phyloP scores from a whole-genome alignment of 768 basidiomycete species.

The Glaciozyma martinii region DNA sequence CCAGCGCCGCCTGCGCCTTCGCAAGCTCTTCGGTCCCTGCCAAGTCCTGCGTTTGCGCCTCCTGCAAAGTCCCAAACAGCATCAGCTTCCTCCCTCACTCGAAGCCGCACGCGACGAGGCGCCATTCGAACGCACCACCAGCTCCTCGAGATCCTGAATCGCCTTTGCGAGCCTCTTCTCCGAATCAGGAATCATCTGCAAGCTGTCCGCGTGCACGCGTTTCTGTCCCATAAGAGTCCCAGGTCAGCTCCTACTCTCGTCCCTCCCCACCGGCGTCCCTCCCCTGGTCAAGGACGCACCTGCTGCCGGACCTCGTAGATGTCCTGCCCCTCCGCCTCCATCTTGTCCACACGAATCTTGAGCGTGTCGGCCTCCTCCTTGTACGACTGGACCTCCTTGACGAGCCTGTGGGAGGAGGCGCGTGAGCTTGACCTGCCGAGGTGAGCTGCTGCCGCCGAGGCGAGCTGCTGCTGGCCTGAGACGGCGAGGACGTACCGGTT shows the following conservation, averaged over 20 bases:
- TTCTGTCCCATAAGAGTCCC: slow-evolving; percentile 42
- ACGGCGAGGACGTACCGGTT: slow-evolving; percentile 51
- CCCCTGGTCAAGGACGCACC: slow-evolving; percentile 3
- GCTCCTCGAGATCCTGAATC: slow-evolving; percentile 53
- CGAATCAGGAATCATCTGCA: slow-evolving; percentile 70
- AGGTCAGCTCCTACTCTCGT: background rate
- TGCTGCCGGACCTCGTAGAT: slow-evolving; percentile 29
- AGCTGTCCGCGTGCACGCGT: slow-evolving; percentile 63
- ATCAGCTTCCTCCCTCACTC: background rate
- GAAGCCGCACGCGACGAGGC: background rate
- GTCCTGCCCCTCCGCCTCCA: slow-evolving; percentile 50
- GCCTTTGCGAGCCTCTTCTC: slow-evolving; percentile 54
- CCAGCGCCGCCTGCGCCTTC: slow-evolving; percentile 10
- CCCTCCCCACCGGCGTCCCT: too few species aligned
- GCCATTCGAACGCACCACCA: slow-evolving; percentile 52
- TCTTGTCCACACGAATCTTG: slow-evolving; percentile 53
- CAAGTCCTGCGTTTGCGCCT: slow-evolving; percentile 11
- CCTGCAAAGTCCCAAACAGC: background rate
- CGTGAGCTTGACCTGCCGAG: background rate
- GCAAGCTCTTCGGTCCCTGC: slow-evolving; percentile 6
- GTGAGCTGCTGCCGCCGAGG: slow-evolving; percentile 13
- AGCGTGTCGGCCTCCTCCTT: slow-evolving; percentile 56
- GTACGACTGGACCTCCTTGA: slow-evolving; percentile 62
- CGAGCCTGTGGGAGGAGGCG: slow-evolving; percentile 43
- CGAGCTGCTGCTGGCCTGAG: too few species aligned